Base-by-base conservation (phyloP, 2,329 filamentous ascomycete species). In the Venturia pyrina region DNA sequence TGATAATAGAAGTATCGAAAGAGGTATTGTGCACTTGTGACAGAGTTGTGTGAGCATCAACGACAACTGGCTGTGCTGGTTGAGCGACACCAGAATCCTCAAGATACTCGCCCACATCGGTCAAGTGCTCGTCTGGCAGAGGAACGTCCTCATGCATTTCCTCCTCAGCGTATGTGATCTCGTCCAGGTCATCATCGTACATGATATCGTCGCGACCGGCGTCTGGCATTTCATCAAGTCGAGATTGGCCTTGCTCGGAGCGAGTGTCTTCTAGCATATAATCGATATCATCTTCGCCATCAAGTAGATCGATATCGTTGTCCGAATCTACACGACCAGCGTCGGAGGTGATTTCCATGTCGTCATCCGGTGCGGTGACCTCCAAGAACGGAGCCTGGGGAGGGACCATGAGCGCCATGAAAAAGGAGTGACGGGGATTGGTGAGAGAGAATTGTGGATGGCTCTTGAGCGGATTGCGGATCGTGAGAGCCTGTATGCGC, bases 301-400 rank as follows among this genome's bases (percentile, higher is more conserved):
- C 15, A 72, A 74, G 75, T 67, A 81, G 72, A 69, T 88, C 85
- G 67, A 88, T 85, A 66, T 85, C 83, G 65, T 83, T 82, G 65
- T 85, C 82, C 63, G 78, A 78, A 64, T 82, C 80, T 56, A 73
- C 74, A 60, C 76, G 70, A 44, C 75, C 79, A 66, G 74, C 71
- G 32, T 80, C 78, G 53, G 82, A 78, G 70, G 82, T 78, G 71
- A 87, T 78, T 68, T 85, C 83, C 83, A 85, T 85, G 65, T 79
- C 79, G 70, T 84, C 82, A 62, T 78, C 78, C 65, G 76, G 74
- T 4, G 74, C 75, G 40, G 76, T 70, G 2, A 75, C 67, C 46
- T 75, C 71, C 50, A 76, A 68, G 53, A 63, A 65, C 21, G 69
- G 62, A 28, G 32, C 7, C 7, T 59, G 53, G 17, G 50, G 53